Percentiles rank a stretch among this genome's conserved stretches.
Conservation (phyloP, 257 asterid species). For the Penstemon barbatus region DNA sequence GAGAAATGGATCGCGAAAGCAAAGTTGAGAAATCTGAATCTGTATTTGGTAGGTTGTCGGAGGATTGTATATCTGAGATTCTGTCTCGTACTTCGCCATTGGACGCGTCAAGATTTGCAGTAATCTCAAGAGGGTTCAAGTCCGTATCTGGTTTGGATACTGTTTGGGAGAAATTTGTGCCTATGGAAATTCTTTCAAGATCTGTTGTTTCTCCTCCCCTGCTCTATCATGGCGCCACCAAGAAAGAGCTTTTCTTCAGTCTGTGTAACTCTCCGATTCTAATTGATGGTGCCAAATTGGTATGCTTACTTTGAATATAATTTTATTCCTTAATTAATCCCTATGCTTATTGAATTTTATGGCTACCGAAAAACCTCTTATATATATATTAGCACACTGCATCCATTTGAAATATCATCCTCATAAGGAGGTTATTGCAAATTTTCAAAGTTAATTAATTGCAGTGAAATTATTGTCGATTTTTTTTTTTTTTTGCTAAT, state of each 20-base stretch:
- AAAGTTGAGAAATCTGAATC: no score
- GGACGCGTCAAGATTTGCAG: slow-evolving; percentile 46
- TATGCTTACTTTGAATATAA: slow-evolving; percentile 20
- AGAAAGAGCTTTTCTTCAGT: slow-evolving; percentile 43
- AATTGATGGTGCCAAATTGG: slow-evolving; percentile 48
- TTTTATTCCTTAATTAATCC: not conserved
- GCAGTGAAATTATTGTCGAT: no score
- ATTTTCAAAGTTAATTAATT: no score
- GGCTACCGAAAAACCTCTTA: no score
- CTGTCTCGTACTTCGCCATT: slow-evolving; percentile 45
- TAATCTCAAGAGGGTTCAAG: slow-evolving; percentile 38
- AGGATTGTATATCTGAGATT: slow-evolving; percentile 51
- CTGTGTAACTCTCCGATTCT: slow-evolving; percentile 46
- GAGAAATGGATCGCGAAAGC: no score
- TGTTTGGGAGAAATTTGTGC: slow-evolving; percentile 59
- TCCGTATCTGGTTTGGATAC: slow-evolving; percentile 42
- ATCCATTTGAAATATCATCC: no score
- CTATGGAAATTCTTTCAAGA: slow-evolving; percentile 47
- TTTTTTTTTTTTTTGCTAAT: no score
- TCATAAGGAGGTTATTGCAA: no score
- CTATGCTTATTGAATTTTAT: not conserved
- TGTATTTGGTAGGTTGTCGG: slow-evolving; percentile 39
- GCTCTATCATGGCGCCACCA: slow-evolving; percentile 24
- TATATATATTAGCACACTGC: no score
- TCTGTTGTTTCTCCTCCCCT: slow-evolving; percentile 33